Evolutionary conservation across 2,329 filamentous ascomycete genomes (phyloP).

Genomic region (Colletotrichum lindemuthianum): DNA sequence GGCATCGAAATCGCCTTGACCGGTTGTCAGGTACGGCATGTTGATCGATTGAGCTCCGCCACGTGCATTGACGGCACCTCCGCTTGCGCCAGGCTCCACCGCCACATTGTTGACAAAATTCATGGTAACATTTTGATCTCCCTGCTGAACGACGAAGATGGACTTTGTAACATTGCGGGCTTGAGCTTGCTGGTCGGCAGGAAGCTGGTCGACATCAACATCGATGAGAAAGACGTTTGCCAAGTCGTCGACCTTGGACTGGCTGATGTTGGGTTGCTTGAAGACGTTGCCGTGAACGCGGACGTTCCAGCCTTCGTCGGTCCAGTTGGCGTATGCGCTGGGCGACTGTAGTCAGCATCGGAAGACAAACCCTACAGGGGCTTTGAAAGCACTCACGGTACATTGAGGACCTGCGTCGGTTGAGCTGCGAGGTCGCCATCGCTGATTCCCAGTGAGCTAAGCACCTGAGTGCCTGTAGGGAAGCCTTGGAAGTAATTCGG

Average conservation of each 20-base stretch:
- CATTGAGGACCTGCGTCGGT: conserved; percentile 76
- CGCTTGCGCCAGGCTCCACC: conserved; percentile 62
- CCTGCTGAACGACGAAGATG: conserved; percentile 82
- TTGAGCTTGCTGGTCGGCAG: conserved; percentile 68
- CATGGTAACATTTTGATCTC: conserved; percentile 70
- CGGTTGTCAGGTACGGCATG: conserved; percentile 73
- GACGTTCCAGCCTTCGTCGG: conserved; percentile 79
- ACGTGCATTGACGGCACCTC: conserved; percentile 61
- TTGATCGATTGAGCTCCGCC: conserved; percentile 72
- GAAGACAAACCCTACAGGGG: not conserved
- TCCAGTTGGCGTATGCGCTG: conserved; percentile 80
- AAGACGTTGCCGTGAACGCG: conserved; percentile 84
- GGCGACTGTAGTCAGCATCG: conserved; percentile 20
- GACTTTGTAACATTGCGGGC: conserved; percentile 78
- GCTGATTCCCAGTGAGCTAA: conserved; percentile 69
- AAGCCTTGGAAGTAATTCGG: conserved; percentile 75
- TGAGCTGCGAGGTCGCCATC: conserved; percentile 67
- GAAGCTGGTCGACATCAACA: conserved; percentile 68
- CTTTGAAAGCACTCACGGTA: conserved; percentile 60
- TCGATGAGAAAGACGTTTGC: conserved; percentile 77
- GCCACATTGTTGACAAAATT: conserved; percentile 60
- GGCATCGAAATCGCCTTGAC: conserved; percentile 76
- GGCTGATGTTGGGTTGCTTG: conserved; percentile 76
- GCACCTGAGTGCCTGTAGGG: conserved; percentile 69
- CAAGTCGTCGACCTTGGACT: conserved; percentile 72